Percentiles rank a stretch among this genome's conserved stretches.
These are phyloP conservation scores for Elsinoe ampelina DNA, from an alignment of 2,329 filamentous ascomycete genomes.

Conservation along the genomic window DNA sequence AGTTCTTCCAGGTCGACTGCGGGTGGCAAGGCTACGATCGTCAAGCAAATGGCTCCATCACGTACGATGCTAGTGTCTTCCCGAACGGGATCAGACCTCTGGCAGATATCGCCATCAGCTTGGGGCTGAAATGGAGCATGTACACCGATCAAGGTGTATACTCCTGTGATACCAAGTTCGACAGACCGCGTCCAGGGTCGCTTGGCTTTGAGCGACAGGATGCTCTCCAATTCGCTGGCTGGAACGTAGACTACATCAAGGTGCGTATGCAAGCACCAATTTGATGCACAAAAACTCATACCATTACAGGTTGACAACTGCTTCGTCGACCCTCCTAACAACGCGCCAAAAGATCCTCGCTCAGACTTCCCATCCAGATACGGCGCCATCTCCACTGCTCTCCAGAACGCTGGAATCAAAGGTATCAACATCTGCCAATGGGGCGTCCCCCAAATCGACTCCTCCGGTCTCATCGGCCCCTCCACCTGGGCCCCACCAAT, in stretches of 20 bases:
- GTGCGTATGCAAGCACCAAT: background rate
- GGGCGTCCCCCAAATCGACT: constrained; percentile 22
- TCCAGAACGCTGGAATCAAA: constrained; percentile 24
- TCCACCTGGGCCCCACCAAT: constrained; percentile 24
- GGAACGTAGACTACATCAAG: constrained; percentile 24
- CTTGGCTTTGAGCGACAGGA: constrained; percentile 22
- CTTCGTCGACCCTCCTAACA: constrained; percentile 20
- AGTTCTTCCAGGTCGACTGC: constrained; percentile 49
- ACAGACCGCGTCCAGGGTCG: constrained; percentile 16
- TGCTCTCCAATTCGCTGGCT: constrained; percentile 22
- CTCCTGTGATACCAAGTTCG: constrained; percentile 20
- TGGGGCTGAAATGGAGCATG: constrained; percentile 45
- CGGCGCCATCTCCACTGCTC: constrained; percentile 20
- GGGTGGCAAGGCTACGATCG: constrained; percentile 42
- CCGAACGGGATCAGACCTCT: constrained; percentile 43
- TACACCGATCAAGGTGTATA: constrained; percentile 36
- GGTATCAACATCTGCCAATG: constrained; percentile 24
- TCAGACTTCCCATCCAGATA: constrained; percentile 23
- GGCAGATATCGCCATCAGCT: constrained; percentile 41
- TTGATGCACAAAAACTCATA: background rate
- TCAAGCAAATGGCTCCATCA: constrained; percentile 36
- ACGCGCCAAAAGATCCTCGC: constrained; percentile 24
- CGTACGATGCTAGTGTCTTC: constrained; percentile 43
- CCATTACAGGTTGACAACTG: constrained; percentile 23
- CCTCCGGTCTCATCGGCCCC: constrained; percentile 22